Evolutionary conservation across 306 rosid genomes (phyloP).

Genomic region (Hippophae rhamnoides): DNA sequence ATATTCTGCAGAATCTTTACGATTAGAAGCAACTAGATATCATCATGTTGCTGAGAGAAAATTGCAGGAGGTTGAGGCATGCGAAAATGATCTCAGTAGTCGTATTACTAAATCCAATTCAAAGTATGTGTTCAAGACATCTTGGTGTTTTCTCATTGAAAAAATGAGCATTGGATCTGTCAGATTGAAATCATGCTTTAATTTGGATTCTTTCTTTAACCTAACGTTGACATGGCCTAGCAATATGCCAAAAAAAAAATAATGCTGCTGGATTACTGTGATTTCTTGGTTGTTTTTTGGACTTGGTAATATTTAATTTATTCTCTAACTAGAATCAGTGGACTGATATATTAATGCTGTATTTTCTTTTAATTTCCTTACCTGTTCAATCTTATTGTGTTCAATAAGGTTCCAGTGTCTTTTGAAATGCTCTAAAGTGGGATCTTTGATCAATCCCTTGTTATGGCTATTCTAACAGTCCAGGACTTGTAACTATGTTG

Average conservation of each 20-base stretch:
- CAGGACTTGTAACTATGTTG: background rate
- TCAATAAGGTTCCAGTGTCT: no score
- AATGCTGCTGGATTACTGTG: no score
- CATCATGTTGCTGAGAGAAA: constrained; percentile 69
- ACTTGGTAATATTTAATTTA: no score
- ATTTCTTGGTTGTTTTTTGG: no score
- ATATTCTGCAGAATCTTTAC: constrained; percentile 64
- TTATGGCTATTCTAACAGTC: background rate
- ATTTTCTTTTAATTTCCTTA: no score
- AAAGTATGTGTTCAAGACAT: constrained; percentile 43
- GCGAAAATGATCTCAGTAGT: constrained; percentile 86
- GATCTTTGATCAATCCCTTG: background rate
- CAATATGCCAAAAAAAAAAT: no score
- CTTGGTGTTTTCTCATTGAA: background rate
- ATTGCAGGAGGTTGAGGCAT: constrained; percentile 79
- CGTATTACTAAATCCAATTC: constrained; percentile 58
- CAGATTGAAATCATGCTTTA: background rate
- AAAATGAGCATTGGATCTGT: background rate
- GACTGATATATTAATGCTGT: no score
- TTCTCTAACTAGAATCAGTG: no score
- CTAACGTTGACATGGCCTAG: background rate
- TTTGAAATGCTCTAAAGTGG: background rate
- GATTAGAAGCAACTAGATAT: constrained; percentile 60
- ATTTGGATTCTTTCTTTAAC: constrained; percentile 2
- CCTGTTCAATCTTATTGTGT: no score